phyloP scores from a whole-genome alignment of 1,284 basidiomycete genomes.

The Malassezia vespertilionis region DNA sequence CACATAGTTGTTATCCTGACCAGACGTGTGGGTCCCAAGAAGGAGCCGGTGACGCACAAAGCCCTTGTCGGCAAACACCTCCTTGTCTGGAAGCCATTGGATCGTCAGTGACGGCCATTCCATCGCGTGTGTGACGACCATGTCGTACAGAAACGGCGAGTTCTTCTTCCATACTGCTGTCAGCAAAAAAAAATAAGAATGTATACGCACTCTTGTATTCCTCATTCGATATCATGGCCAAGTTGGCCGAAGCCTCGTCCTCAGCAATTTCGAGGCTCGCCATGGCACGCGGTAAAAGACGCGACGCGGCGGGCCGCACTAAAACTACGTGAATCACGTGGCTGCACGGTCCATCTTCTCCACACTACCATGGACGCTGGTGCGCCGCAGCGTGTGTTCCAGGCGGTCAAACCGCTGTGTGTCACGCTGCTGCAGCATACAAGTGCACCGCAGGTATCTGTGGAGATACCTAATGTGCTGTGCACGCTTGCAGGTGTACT shows the following conservation, averaged over 20 bases:
- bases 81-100: conserved; percentile 98
- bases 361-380: not conserved
- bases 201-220: conserved; percentile 40
- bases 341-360: conserved; percentile 7
- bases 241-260: conserved; percentile 34
- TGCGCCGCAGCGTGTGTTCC: not conserved
- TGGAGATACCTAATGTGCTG: not conserved
- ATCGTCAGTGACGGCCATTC: conserved; percentile 97
- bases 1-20: conserved; percentile 84
- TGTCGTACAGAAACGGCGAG: conserved; percentile 74
- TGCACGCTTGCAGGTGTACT: not conserved
- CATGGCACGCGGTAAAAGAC: conserved; percentile 18
- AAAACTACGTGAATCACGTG: conserved; percentile 15
- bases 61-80: conserved; percentile 66
- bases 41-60: conserved; percentile 87
- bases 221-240: conserved; percentile 41
- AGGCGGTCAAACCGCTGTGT: conserved; percentile 1
- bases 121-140: conserved; percentile 91
- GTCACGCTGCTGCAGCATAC: conserved; percentile 2
- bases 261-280: conserved; percentile 29
- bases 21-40: conserved; percentile 93
- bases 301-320: conserved; percentile 5
- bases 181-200: too few species aligned
- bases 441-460: not conserved
- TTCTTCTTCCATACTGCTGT: conserved; percentile 45